Base-by-base conservation (phyloP, 1,139 yeast species). In the Debaryomyces subglobosus region DNA sequence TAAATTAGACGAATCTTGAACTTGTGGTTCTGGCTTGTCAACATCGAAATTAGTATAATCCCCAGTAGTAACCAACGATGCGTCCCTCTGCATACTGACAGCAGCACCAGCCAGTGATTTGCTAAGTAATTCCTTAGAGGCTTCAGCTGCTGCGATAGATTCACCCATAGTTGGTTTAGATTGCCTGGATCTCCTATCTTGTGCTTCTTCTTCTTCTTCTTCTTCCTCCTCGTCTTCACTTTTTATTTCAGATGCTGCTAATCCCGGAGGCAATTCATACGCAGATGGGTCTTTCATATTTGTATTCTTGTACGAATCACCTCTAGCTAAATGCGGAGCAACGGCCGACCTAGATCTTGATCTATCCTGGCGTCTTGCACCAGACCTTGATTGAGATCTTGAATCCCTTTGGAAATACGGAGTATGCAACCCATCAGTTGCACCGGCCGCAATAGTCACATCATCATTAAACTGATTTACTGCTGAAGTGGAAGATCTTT, bases 281-380 rank as follows among this genome's bases (percentile, higher is more conserved):
- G 68, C 65, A 13, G 71, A 56, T 29, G 80, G 80, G 43, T 71
- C 72, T 13, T 68, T 74, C 21, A 55, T 60, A 47, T 69, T 71
- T 32, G 76, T 71, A 58, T 76, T 77, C 58, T 81, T 83, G 61
- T 82, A 83, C 1, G 86, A 80, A 55, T 83, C 88, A 41, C 89
- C 89, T 52, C 85, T 73, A 7, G 88, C 88, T 60, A 84, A 72
- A 62, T 83, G 86, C 3, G 87, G 85, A 55, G 64, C 71, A 13
- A 59, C 53, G 3, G 68, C 60, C 3, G 74, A 59, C 33, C 72
- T 61, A 3, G 77, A 67, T 46, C 68, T 57, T 3, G 68, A 65
- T 40, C 61, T 47, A 13, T 49, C 53, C 10, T 27, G 21, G 5
- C 41, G 39, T 18, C 30, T 33, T 4, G 72, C 63, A 51, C 73